Evolutionary conservation across 2,329 filamentous ascomycete species (phyloP).

Genomic region (Fusarium coffeatum): DNA sequence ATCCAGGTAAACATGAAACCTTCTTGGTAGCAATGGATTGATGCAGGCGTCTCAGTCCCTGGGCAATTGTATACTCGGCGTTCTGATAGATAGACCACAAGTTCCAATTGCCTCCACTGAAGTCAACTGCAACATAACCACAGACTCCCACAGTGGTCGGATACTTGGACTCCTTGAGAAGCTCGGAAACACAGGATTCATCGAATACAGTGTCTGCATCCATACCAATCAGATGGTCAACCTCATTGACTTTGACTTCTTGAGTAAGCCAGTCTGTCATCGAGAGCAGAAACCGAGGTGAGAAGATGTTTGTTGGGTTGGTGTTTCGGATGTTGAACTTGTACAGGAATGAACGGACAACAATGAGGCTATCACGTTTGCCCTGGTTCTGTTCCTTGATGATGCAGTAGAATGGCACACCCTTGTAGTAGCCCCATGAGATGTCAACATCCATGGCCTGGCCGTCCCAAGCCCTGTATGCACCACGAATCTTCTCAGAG

Average conservation of each 20-base stretch:
- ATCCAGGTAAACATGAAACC: slow-evolving; percentile 42
- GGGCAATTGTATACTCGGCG: slow-evolving; percentile 45
- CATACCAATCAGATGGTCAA: slow-evolving; percentile 55
- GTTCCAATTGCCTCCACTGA: slow-evolving; percentile 41
- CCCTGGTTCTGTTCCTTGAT: slow-evolving; percentile 58
- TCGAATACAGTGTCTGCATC: slow-evolving; percentile 57
- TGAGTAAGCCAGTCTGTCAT: slow-evolving; percentile 50
- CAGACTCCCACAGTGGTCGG: slow-evolving; percentile 56
- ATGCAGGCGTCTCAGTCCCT: slow-evolving; percentile 42
- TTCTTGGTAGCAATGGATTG: slow-evolving; percentile 45
- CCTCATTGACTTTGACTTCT: slow-evolving; percentile 47
- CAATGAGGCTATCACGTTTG: slow-evolving; percentile 57
- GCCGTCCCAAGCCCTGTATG: slow-evolving; percentile 55
- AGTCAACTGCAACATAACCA: slow-evolving; percentile 52
- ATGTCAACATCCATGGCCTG: slow-evolving; percentile 53
- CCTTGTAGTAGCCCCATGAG: slow-evolving; percentile 53
- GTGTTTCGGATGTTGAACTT: slow-evolving; percentile 55
- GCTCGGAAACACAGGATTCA: slow-evolving; percentile 52
- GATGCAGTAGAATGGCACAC: slow-evolving; percentile 56
- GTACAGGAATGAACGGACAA: slow-evolving; percentile 56
- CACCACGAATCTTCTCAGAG: slow-evolving; percentile 48
- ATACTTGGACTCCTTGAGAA: slow-evolving; percentile 51
- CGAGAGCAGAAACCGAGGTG: slow-evolving; percentile 50
- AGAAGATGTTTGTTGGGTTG: slow-evolving; percentile 53
- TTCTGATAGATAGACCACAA: slow-evolving; percentile 44